phyloP scores from a whole-genome alignment of 257 asterid species.

The Solanum pimpinellifolium region DNA sequence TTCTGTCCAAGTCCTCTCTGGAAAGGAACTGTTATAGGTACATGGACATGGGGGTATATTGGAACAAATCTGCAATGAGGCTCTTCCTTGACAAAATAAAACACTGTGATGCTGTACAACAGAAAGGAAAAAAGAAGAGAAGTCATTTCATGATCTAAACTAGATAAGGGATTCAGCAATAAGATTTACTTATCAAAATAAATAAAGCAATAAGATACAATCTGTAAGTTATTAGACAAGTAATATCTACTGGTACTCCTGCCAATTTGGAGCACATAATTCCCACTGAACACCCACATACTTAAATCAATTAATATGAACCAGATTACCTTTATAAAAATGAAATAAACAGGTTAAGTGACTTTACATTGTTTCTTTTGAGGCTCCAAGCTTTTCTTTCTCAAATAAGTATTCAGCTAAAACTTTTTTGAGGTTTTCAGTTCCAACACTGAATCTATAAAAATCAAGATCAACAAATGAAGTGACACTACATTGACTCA shows the following conservation, averaged over 20 bases:
- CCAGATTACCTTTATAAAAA: not conserved
- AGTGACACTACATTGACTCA: not conserved
- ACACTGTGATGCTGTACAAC: slow-evolving; percentile 53
- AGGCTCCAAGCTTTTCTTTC: not conserved
- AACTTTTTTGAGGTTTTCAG: not conserved
- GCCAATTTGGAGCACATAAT: not conserved
- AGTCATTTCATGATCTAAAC: not conserved
- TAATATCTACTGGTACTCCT: not conserved
- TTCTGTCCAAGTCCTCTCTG: slow-evolving; percentile 62
- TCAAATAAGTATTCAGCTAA: not conserved
- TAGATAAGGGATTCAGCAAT: not conserved
- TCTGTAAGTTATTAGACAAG: not conserved
- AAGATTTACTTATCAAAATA: not conserved
- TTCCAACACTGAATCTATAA: not conserved
- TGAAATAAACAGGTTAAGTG: not conserved
- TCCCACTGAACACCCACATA: not conserved
- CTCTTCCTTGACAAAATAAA: slow-evolving; percentile 66
- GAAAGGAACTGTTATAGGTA: slow-evolving; percentile 51
- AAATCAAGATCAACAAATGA: not conserved
- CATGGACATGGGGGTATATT: slow-evolving; percentile 2
- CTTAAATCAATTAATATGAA: not conserved
- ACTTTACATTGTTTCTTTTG: not conserved
- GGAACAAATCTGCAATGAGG: slow-evolving; percentile 29
- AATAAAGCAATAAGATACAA: not conserved
- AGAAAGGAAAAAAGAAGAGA: slow-evolving; percentile 13